A percentile compares a stretch with the other conserved stretches of the same genome.
Evolutionary conservation across 305 asterid genomes (phyloP).

Genomic region (Ilex paraguariensis): DNA sequence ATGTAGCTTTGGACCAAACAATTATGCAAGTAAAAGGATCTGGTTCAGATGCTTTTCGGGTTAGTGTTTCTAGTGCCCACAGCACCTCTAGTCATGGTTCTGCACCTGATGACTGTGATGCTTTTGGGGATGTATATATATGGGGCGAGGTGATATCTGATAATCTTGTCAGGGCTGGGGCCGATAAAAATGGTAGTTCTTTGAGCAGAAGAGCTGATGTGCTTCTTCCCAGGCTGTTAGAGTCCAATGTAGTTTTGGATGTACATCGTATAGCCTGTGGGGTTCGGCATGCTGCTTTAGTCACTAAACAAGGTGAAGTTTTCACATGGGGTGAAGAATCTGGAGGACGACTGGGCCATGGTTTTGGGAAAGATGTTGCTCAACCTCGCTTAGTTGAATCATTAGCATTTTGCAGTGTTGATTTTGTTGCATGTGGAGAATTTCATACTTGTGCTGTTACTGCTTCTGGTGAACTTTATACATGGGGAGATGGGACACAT

Average conservation of each 20-base stretch:
- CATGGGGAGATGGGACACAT: constrained; percentile 98
- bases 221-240: constrained; percentile 80
- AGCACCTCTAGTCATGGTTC: constrained; percentile 99
- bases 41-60: constrained; percentile 85
- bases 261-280: constrained; percentile 93
- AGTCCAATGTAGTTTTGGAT: constrained; percentile 74
- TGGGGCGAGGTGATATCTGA: constrained; percentile 98
- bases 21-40: constrained; percentile 85
- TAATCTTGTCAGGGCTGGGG: constrained; percentile 63
- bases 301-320: constrained; percentile 84
- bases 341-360: constrained; percentile 97
- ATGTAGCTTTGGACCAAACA: constrained; percentile 72
- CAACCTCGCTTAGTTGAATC: constrained; percentile 81
- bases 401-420: constrained; percentile 52
- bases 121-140: constrained; percentile 78
- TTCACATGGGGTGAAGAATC: constrained; percentile 99
- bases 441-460: constrained; percentile 94
- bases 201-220: constrained; percentile 63
- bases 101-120: constrained; percentile 91
- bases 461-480: constrained; percentile 78
- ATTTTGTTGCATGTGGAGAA: constrained; percentile 93
- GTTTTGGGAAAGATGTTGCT: constrained; percentile 67
- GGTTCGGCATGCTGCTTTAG: constrained; percentile 80
- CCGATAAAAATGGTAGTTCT: constrained; percentile 61
- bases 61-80: constrained; percentile 94